phyloP scores from a whole-genome alignment of 495 filamentous ascomycete genomes.

The Astrocystis sublimbata region DNA sequence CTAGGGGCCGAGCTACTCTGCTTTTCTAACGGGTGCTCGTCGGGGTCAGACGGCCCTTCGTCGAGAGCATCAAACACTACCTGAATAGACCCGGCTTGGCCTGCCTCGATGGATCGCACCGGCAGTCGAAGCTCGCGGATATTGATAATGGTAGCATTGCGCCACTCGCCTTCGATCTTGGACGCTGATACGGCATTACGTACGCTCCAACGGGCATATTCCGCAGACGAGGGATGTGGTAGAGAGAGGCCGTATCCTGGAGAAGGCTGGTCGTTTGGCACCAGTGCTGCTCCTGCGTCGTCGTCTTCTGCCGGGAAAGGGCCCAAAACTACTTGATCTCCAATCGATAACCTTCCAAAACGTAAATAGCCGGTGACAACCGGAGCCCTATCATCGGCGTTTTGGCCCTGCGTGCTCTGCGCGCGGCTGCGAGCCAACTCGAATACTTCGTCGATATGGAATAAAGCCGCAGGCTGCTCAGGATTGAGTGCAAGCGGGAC shows the following conservation, averaged over 20 bases:
- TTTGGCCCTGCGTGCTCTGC: slow-evolving; percentile 49
- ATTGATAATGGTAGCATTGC: slow-evolving; percentile 74
- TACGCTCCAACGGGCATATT: slow-evolving; percentile 43
- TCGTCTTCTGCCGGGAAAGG: slow-evolving; percentile 63
- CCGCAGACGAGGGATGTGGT: slow-evolving; percentile 45
- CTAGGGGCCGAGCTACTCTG: slow-evolving; percentile 43
- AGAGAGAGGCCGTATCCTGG: slow-evolving; percentile 42
- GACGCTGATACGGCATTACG: slow-evolving; percentile 45
- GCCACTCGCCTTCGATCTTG: slow-evolving; percentile 65
- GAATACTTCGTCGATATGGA: slow-evolving; percentile 83
- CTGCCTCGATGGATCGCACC: slow-evolving; percentile 70
- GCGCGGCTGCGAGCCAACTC: slow-evolving; percentile 55
- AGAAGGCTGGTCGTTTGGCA: slow-evolving; percentile 42
- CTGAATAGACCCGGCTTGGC: slow-evolving; percentile 90
- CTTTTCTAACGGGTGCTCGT: slow-evolving; percentile 17
- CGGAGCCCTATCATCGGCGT: slow-evolving; percentile 43
- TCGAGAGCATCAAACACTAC: slow-evolving; percentile 56
- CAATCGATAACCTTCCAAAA: slow-evolving; percentile 74
- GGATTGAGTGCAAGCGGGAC: slow-evolving; percentile 47
- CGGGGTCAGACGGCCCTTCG: slow-evolving; percentile 21
- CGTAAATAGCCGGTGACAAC: slow-evolving; percentile 83
- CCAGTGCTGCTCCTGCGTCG: slow-evolving; percentile 30
- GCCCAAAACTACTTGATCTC: slow-evolving; percentile 76
- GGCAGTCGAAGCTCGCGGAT: slow-evolving; percentile 86
- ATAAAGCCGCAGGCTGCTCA: slow-evolving; percentile 59